Percentiles rank a stretch among this genome's conserved stretches.
Evolutionary conservation across 2,329 filamentous ascomycete species (phyloP).

Genomic region (Ophiostoma angusticollis): DNA sequence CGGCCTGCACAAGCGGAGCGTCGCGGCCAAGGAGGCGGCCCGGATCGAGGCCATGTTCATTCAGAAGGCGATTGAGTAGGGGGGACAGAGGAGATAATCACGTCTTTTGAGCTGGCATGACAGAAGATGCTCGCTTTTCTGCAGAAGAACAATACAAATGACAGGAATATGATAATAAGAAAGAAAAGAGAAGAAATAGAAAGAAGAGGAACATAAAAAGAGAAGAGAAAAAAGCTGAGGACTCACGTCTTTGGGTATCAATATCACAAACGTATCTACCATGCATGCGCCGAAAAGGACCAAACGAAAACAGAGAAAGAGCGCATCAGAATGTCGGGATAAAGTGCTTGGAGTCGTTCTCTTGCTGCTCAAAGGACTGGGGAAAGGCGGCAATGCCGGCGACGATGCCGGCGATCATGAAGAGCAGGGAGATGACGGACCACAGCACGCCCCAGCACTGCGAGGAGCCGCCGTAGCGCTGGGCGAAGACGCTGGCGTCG

Average conservation of each 20-base stretch:
- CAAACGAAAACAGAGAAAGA: neutral
- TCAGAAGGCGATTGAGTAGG: conserved; percentile 9
- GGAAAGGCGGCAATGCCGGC: conserved; percentile 66
- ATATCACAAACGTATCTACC: too few species aligned
- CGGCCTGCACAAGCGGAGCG: neutral
- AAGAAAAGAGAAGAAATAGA: too few species aligned
- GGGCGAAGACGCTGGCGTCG: conserved; percentile 66
- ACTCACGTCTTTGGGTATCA: too few species aligned
- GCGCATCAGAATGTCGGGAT: conserved; percentile 30
- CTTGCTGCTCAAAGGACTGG: conserved; percentile 54
- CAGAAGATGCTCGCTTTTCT: too few species aligned
- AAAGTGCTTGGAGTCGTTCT: conserved; percentile 55
- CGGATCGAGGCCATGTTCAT: conserved; percentile 7
- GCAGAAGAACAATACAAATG: neutral
- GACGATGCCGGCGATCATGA: conserved; percentile 64
- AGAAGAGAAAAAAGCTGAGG: too few species aligned
- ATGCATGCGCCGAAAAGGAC: too few species aligned
- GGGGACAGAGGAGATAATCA: neutral
- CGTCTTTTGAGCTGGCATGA: too few species aligned
- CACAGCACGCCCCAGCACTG: conserved; percentile 73
- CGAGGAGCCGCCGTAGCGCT: conserved; percentile 65
- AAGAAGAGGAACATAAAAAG: too few species aligned
- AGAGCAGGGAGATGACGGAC: conserved; percentile 56
- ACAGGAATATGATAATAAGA: neutral
- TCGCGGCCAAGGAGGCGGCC: neutral